Evolutionary conservation across 495 filamentous ascomycete genomes (phyloP).

Genomic region (Penicillium argentinense): DNA sequence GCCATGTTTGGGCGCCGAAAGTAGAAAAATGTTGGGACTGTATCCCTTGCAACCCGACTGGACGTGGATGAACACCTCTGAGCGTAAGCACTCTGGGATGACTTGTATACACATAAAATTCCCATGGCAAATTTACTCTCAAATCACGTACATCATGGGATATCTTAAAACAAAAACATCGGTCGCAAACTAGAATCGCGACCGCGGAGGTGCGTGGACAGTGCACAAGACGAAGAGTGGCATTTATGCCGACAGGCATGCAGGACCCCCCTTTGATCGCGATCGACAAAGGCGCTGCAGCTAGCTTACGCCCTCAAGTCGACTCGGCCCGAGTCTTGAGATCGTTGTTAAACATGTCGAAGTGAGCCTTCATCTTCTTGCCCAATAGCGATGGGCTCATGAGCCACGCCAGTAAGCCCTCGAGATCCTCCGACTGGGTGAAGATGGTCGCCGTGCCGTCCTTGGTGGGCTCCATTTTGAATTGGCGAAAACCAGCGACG

Average conservation of each 20-base stretch:
- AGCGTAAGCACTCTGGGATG: no score
- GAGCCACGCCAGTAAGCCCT: conserved; percentile 24
- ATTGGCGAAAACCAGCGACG: conserved; percentile 23
- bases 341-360: conserved; percentile 21
- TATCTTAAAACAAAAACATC: neutral
- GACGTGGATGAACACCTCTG: no score
- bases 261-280: neutral
- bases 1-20: no score
- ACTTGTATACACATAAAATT: no score
- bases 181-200: neutral
- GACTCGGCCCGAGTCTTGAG: conserved; percentile 25
- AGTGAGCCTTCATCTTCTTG: conserved; percentile 22
- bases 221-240: no score
- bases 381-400: conserved; percentile 23
- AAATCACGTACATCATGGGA: neutral
- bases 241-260: neutral
- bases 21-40: no score
- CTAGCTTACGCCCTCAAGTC: conserved; percentile 1
- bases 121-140: neutral
- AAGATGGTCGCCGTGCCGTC: conserved; percentile 28
- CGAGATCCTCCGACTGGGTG: conserved; percentile 24
- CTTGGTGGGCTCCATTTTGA: conserved; percentile 25
- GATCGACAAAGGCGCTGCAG: no score
- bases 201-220: neutral
- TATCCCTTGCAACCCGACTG: no score